Percentiles rank a stretch among this genome's conserved stretches.
These are phyloP conservation scores for Phytophthora europaea DNA, from an alignment of 352 stramenopile genomes.

Conservation along the genomic window DNA sequence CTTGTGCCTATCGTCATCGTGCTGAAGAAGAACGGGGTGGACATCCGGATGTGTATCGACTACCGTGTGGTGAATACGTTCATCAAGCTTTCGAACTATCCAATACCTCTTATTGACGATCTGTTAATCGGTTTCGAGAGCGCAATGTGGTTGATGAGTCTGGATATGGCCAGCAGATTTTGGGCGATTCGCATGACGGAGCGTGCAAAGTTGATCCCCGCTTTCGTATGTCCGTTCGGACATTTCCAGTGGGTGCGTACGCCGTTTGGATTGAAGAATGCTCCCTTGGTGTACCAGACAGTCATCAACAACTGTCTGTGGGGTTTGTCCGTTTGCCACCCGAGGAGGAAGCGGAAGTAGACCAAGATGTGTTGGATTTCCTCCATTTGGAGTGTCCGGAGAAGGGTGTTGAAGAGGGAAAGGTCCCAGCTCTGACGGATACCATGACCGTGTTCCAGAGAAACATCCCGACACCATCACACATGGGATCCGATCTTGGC, in stretches of 20 bases:
- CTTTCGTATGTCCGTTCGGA: constrained; percentile 35
- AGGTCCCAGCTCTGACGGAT: background rate
- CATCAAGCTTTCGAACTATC: constrained; percentile 26
- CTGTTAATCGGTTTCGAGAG: constrained; percentile 30
- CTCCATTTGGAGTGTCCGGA: background rate
- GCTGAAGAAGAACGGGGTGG: constrained; percentile 13
- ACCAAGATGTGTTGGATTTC: constrained; percentile 10
- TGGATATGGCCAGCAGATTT: constrained; percentile 28
- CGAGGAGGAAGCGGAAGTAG: background rate
- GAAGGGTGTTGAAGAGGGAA: too few relatives aligned
- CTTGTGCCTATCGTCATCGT: constrained; percentile 3
- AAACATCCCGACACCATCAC: background rate
- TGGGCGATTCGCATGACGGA: constrained; percentile 32
- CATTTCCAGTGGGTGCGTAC: constrained; percentile 29
- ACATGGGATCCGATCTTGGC: constrained; percentile 3
- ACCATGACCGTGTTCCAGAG: background rate
- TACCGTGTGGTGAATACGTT: constrained; percentile 25
- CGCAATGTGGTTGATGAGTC: constrained; percentile 27
- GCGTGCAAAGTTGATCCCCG: constrained; percentile 17
- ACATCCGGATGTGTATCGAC: constrained; percentile 34
- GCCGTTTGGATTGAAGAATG: constrained; percentile 35
- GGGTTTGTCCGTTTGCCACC: constrained; percentile 10
- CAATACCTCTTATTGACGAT: constrained; percentile 33
- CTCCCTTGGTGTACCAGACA: constrained; percentile 20
- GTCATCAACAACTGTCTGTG: constrained; percentile 28